These are phyloP conservation scores for Stropharia rugosoannulata DNA, from an alignment of 768 basidiomycete species.

Conservation along the genomic window DNA sequence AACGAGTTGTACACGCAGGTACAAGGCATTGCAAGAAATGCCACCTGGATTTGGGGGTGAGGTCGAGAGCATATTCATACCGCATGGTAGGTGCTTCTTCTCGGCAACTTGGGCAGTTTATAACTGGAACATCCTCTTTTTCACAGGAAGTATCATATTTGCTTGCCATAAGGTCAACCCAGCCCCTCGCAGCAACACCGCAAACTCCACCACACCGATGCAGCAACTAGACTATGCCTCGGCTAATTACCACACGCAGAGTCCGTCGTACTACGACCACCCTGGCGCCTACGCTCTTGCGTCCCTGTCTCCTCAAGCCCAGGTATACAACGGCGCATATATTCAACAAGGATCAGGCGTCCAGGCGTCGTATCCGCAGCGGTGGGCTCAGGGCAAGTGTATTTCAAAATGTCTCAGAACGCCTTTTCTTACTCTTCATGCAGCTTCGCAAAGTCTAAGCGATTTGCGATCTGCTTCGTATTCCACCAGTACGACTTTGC, in stretches of 20 bases:
- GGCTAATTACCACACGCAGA: slow-evolving; percentile 31
- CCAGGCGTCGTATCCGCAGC: slow-evolving; percentile 35
- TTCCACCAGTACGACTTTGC: slow-evolving; percentile 20
- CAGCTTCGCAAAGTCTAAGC: slow-evolving; percentile 23
- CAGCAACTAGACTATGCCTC: slow-evolving; percentile 45
- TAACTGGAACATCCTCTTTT: slow-evolving; percentile 28
- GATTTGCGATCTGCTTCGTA: slow-evolving; percentile 30
- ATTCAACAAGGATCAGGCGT: slow-evolving; percentile 28
- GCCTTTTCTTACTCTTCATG: slow-evolving; percentile 9
- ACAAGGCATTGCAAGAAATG: slow-evolving; percentile 70
- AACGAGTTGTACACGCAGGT: slow-evolving; percentile 84
- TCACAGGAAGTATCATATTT: slow-evolving; percentile 65
- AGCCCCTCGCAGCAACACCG: slow-evolving; percentile 36
- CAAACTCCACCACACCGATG: slow-evolving; percentile 40
- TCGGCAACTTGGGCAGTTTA: slow-evolving; percentile 21
- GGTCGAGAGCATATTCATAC: slow-evolving; percentile 88
- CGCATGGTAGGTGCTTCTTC: slow-evolving; percentile 65
- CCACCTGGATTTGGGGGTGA: slow-evolving; percentile 54
- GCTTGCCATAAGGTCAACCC: slow-evolving; percentile 68
- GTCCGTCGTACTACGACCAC: slow-evolving; percentile 43
- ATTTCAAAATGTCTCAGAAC: slow-evolving; percentile 1
- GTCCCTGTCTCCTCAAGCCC: slow-evolving; percentile 33
- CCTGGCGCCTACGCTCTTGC: slow-evolving; percentile 37
- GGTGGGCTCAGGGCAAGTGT: slow-evolving; percentile 37
- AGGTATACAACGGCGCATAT: slow-evolving; percentile 32